Base-by-base conservation (phyloP, 2,329 filamentous ascomycete species). In the Lasiodiplodia citricola region DNA sequence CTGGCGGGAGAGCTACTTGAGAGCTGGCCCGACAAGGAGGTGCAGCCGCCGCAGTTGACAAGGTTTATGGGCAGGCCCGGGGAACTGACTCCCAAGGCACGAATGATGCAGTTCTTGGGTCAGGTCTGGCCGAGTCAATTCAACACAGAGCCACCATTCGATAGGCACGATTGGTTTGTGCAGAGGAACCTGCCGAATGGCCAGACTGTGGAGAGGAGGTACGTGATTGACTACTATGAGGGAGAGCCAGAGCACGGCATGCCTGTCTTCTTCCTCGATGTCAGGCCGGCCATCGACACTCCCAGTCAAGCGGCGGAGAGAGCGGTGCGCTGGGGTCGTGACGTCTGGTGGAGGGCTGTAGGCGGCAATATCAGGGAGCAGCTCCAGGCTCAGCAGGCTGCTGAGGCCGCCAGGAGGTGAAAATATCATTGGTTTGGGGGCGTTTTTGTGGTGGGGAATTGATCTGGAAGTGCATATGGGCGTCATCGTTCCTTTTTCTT, bases 91-190 rank as follows among this genome's bases (percentile, higher is more conserved):
- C 96, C 96, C 25, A 97, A 97, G 83, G 93, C 94, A 2, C 89
- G 90, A 47, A 91, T 98, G 81, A 82, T 96, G 73, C 92, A 95
- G 80, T 85, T 93, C 65, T 81, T 97, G 77, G 92, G 91, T 4
- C 89, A 88, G 84, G 76, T 95, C 23, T 96, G 92, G 78, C 96
- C 96, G 0, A 83, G 87, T 70, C 91, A 90, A 75, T 99, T 92
- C 81, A 91, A 83, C 5, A 90, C 91, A 8, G 91, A 93, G 66
- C 92, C 93, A 13, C 96, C 96, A 1, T 99, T 99, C 75, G 96
- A 99, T 80, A 89, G 96, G 70, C 96, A 99, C 79, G 96, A 99
- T 79, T 99, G 96, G 96, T 98, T 91, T 77, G 92, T 99, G 52
- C 87, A 92, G 72, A 87, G 96, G 71, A 87, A 91, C 41, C 81